phyloP scores from a whole-genome alignment of 2,329 filamentous ascomycete species.

The Chrysoporthe cubensis region DNA sequence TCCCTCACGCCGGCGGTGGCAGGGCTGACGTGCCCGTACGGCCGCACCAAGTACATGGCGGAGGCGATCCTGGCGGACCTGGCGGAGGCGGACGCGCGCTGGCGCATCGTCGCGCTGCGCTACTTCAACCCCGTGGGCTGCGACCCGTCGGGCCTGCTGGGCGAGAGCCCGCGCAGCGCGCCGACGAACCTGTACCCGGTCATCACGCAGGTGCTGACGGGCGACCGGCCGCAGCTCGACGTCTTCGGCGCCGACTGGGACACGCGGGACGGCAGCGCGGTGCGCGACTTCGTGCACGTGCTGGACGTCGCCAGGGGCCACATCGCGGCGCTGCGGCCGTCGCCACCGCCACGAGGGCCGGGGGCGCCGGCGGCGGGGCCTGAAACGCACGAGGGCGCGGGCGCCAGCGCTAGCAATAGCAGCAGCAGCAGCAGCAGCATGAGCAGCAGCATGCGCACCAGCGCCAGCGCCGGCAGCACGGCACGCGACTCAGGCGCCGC shows the following conservation, averaged over 20 bases:
- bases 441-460: too few species aligned
- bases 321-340: slow-evolving; percentile 57
- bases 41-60: slow-evolving; percentile 69
- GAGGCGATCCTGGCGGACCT: slow-evolving; percentile 68
- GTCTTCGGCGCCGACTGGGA: slow-evolving; percentile 69
- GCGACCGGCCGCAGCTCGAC: slow-evolving; percentile 55
- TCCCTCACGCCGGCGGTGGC: slow-evolving; percentile 43
- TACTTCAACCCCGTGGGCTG: slow-evolving; percentile 73
- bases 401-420: background rate
- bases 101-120: slow-evolving; percentile 65
- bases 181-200: slow-evolving; percentile 69
- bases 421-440: background rate
- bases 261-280: slow-evolving; percentile 66
- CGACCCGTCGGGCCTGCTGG: slow-evolving; percentile 64
- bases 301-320: slow-evolving; percentile 67
- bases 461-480: background rate
- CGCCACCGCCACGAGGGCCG: slow-evolving; percentile 10
- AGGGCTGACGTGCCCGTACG: slow-evolving; percentile 68
- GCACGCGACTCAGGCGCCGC: background rate
- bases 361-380: too few species aligned
- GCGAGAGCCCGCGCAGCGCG: slow-evolving; percentile 64
- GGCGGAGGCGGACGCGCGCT: slow-evolving; percentile 61
- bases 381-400: background rate
- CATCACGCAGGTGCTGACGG: slow-evolving; percentile 63
- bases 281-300: slow-evolving; percentile 72